A percentile compares a stretch with the other conserved stretches of the same genome.
Conservation (phyloP, 192 early-diverging fungal genomes). For the Dissophora ornata region DNA sequence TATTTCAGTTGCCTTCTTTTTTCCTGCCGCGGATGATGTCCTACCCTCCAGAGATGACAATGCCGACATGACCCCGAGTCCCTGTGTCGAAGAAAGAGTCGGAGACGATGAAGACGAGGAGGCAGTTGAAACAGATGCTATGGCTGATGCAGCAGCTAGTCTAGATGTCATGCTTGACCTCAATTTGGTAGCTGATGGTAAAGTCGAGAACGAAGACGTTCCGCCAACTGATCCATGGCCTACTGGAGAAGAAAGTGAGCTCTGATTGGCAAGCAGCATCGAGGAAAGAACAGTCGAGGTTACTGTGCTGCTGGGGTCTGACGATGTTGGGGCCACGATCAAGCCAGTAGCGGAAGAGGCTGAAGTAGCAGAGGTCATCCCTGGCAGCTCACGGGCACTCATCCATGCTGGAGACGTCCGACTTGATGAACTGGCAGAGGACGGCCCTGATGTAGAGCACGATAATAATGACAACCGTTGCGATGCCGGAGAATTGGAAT, state of each 20-base stretch:
- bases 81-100: not conserved
- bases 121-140: not conserved
- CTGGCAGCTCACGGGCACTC: constrained; percentile 11
- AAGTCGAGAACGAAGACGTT: constrained; percentile 1
- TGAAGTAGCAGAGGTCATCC: not conserved
- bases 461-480: constrained; percentile 18
- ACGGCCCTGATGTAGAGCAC: not conserved
- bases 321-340: constrained; percentile 1
- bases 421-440: constrained; percentile 7
- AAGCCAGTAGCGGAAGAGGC: not conserved
- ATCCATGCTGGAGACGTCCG: constrained; percentile 14
- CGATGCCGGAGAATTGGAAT: not conserved
- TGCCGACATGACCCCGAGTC: constrained; percentile 3
- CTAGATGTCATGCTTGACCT: constrained; percentile 15
- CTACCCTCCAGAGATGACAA: constrained; percentile 5
- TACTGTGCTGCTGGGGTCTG: constrained; percentile 1
- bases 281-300: constrained; percentile 40
- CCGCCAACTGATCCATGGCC: not conserved
- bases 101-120: constrained; percentile 10
- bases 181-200: constrained; percentile 3
- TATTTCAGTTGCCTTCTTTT: not conserved
- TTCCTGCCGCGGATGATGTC: not conserved
- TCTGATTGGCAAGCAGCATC: constrained; percentile 39
- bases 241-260: constrained; percentile 13
- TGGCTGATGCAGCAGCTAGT: constrained; percentile 6